Conservation (phyloP, 2,329 filamentous ascomycete genomes). For the Ascochyta rabiei region DNA sequence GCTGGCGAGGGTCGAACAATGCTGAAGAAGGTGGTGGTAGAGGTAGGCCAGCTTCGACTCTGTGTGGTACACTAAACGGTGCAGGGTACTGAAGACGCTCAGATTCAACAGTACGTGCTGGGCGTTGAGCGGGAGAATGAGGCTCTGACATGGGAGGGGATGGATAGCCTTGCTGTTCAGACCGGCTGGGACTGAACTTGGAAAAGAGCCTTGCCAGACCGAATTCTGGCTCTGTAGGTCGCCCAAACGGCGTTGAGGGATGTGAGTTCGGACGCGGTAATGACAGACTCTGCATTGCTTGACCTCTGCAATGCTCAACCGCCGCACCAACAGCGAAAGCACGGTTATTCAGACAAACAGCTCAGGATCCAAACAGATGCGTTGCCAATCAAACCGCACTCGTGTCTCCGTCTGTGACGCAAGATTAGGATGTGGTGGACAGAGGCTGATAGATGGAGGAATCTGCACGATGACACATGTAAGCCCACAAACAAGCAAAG, state of each 20-base stretch:
- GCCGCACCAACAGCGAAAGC: slow-evolving; percentile 45
- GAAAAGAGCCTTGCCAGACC: slow-evolving; percentile 42
- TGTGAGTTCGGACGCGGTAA: slow-evolving; percentile 46
- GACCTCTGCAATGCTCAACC: slow-evolving; percentile 44
- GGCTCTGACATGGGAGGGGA: slow-evolving; percentile 60
- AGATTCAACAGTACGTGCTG: slow-evolving; percentile 43
- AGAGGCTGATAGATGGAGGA: slow-evolving; percentile 30
- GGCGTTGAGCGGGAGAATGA: slow-evolving; percentile 51
- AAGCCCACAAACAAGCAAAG: slow-evolving; percentile 36
- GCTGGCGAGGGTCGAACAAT: slow-evolving; percentile 34
- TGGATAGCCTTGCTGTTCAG: slow-evolving; percentile 51
- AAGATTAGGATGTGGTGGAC: slow-evolving; percentile 24
- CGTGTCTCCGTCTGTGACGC: slow-evolving; percentile 25
- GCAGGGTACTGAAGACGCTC: slow-evolving; percentile 38
- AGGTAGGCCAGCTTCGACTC: slow-evolving; percentile 30
- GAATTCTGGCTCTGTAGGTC: slow-evolving; percentile 44
- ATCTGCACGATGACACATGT: slow-evolving; percentile 43
- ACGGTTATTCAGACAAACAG: slow-evolving; percentile 33
- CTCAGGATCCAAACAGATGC: slow-evolving; percentile 24
- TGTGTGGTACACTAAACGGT: slow-evolving; percentile 29
- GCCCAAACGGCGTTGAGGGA: slow-evolving; percentile 46
- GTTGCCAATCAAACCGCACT: slow-evolving; percentile 23
- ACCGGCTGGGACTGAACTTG: slow-evolving; percentile 44
- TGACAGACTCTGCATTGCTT: slow-evolving; percentile 52
- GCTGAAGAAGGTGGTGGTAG: slow-evolving; percentile 34